These are phyloP conservation scores for Hymenochaete sp. DNA, from an alignment of 1,284 basidiomycete species.

Conservation along the genomic window DNA sequence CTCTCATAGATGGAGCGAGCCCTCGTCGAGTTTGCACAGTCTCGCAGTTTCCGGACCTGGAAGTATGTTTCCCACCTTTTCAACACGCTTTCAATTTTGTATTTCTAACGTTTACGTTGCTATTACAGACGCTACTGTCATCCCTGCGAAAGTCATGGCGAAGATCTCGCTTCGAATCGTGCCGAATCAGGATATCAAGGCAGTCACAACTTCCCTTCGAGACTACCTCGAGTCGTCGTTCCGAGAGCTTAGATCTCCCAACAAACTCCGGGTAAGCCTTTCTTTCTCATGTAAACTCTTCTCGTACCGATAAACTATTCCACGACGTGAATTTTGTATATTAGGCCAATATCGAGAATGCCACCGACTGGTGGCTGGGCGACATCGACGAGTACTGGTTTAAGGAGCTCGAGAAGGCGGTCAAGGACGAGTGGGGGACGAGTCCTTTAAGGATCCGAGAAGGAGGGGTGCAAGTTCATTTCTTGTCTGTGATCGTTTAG, in stretches of 20 bases:
- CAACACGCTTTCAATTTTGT: too few relatives aligned
- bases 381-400: constrained; percentile 78
- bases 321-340: background rate
- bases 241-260: constrained; percentile 53
- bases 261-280: constrained; percentile 53
- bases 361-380: constrained; percentile 95
- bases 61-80: constrained; percentile 36
- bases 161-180: constrained; percentile 87
- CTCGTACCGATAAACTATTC: too few relatives aligned
- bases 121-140: constrained; percentile 74
- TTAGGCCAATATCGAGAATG: constrained; percentile 73
- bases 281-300: constrained; percentile 15
- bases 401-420: constrained; percentile 70
- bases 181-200: constrained; percentile 81
- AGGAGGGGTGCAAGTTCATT: constrained; percentile 90
- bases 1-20: constrained; percentile 72
- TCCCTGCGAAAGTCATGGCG: constrained; percentile 72
- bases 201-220: constrained; percentile 56
- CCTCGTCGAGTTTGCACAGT: constrained; percentile 64
- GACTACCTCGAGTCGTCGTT: constrained; percentile 59
- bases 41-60: constrained; percentile 66
- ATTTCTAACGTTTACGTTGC: too few relatives aligned
- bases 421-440: constrained; percentile 78
- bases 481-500: constrained; percentile 13
- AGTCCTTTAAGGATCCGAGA: constrained; percentile 86